phyloP scores from a whole-genome alignment of 1,139 yeast genomes.

The Blastobotrys arbuscula region DNA sequence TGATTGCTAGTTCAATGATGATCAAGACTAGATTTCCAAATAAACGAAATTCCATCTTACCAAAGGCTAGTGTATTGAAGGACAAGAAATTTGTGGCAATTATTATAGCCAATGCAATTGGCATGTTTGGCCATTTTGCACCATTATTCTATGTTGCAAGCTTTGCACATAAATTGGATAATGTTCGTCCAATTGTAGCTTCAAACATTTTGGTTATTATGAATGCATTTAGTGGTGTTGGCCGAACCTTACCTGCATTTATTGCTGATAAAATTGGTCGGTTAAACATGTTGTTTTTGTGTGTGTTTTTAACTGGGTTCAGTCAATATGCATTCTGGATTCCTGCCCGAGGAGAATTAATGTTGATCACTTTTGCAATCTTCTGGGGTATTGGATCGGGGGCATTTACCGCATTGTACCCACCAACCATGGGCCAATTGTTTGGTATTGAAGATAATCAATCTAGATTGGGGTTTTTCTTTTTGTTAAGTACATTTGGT shows the following conservation, averaged over 20 bases:
- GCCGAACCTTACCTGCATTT: slow-evolving; percentile 52
- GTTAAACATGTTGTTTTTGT: slow-evolving; percentile 44
- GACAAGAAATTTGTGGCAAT: slow-evolving; percentile 5
- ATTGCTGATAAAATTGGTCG: slow-evolving; percentile 53
- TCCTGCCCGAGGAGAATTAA: slow-evolving; percentile 40
- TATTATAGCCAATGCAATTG: slow-evolving; percentile 28
- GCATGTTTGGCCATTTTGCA: slow-evolving; percentile 38
- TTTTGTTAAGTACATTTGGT: slow-evolving; percentile 46
- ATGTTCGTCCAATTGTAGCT: slow-evolving; percentile 43
- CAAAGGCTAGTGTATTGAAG: slow-evolving; percentile 13
- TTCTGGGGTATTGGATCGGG: slow-evolving; percentile 49
- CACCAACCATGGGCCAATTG: slow-evolving; percentile 41
- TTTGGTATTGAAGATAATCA: slow-evolving; percentile 34
- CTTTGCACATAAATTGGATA: slow-evolving; percentile 49
- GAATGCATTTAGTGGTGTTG: slow-evolving; percentile 56
- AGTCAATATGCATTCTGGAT: slow-evolving; percentile 31
- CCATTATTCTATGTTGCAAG: slow-evolving; percentile 52
- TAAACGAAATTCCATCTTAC: slow-evolving; percentile 16
- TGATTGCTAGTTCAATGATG: slow-evolving; percentile 34
- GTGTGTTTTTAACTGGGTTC: slow-evolving; percentile 21
- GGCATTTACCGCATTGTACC: slow-evolving; percentile 36
- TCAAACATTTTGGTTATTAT: slow-evolving; percentile 42
- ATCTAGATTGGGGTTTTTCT: slow-evolving; percentile 50
- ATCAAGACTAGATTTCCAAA: slow-evolving; percentile 30
- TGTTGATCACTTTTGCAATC: slow-evolving; percentile 36